These are phyloP conservation scores for Trypanosoma boissoni DNA, from an alignment of 208 protist species.

Conservation along the genomic window DNA sequence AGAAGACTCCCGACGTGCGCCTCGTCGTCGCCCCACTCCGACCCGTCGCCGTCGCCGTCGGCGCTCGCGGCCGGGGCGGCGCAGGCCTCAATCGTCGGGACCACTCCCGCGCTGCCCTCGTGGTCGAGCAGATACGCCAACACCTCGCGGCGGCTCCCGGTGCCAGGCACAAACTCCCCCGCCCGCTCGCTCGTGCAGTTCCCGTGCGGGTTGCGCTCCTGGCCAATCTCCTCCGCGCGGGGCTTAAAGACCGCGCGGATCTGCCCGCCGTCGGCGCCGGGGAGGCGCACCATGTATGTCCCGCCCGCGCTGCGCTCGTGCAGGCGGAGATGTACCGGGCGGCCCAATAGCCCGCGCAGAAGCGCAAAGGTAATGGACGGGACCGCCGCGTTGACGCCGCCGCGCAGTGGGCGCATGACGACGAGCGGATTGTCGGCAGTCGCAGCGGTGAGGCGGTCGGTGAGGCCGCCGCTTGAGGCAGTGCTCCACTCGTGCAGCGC, in stretches of 20 bases:
- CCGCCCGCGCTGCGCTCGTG: constrained; percentile 58
- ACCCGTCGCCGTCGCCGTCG: not conserved
- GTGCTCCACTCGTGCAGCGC: constrained; percentile 33
- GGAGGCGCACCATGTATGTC: constrained; percentile 58
- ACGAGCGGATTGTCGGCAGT: not conserved
- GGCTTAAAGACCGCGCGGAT: constrained; percentile 54
- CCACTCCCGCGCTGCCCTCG: constrained; percentile 55
- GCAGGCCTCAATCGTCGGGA: constrained; percentile 51
- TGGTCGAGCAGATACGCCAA: constrained; percentile 72
- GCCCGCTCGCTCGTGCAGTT: constrained; percentile 39
- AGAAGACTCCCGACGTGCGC: constrained; percentile 50
- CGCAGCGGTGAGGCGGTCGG: constrained; percentile 8
- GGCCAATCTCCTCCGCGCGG: constrained; percentile 59
- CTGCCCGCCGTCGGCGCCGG: not conserved
- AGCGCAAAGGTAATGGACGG: not conserved
- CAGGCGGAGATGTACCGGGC: constrained; percentile 27
- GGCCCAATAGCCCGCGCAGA: not conserved
- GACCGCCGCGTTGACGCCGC: not conserved
- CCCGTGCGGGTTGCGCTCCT: constrained; percentile 50
- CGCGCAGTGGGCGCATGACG: not conserved
- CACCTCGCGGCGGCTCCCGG: constrained; percentile 58
- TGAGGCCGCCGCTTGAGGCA: constrained; percentile 11
- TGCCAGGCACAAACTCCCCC: constrained; percentile 53
- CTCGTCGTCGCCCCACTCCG: not conserved
- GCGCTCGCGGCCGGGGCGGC: not conserved